Conservation (phyloP, 2,329 filamentous ascomycete genomes). For the Cytospora leucostoma region DNA sequence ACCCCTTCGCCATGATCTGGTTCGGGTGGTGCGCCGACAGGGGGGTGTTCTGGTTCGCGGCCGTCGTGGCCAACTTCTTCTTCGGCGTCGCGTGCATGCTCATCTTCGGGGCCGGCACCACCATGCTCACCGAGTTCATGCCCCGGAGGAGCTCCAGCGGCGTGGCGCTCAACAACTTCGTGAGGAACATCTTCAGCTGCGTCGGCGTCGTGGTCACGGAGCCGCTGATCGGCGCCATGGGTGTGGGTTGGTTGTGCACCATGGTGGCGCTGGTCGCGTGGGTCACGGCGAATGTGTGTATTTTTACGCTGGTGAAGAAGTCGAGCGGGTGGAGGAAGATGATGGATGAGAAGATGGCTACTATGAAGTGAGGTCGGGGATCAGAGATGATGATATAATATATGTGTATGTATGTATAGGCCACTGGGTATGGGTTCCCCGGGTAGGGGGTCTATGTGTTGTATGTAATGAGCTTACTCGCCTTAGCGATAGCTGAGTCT, state of each 20-base stretch:
- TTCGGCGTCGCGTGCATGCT: conserved; percentile 81
- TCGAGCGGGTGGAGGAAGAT: conserved; percentile 62
- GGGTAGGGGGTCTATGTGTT: too few relatives aligned
- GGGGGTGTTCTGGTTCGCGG: conserved; percentile 44
- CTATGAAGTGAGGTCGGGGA: neutral
- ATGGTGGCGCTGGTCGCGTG: conserved; percentile 55
- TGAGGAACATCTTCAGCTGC: conserved; percentile 76
- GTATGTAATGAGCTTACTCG: neutral
- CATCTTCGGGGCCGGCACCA: conserved; percentile 72
- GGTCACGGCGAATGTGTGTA: conserved; percentile 55
- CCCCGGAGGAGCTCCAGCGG: conserved; percentile 69
- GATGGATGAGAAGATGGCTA: conserved; percentile 56
- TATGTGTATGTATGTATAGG: neutral
- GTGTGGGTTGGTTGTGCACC: conserved; percentile 77
- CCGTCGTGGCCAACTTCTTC: conserved; percentile 67
- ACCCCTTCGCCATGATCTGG: conserved; percentile 66
- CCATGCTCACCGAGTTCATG: conserved; percentile 86
- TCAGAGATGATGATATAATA: neutral
- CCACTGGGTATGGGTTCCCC: too few relatives aligned
- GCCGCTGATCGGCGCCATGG: conserved; percentile 70
- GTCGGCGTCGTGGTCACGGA: conserved; percentile 69
- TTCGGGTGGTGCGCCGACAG: conserved; percentile 71
- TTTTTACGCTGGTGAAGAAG: conserved; percentile 63
- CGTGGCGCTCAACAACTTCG: conserved; percentile 80
- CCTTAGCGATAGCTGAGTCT: neutral